phyloP scores from a whole-genome alignment of 2,329 filamentous ascomycete genomes.

The Pleoardoris graminearum region DNA sequence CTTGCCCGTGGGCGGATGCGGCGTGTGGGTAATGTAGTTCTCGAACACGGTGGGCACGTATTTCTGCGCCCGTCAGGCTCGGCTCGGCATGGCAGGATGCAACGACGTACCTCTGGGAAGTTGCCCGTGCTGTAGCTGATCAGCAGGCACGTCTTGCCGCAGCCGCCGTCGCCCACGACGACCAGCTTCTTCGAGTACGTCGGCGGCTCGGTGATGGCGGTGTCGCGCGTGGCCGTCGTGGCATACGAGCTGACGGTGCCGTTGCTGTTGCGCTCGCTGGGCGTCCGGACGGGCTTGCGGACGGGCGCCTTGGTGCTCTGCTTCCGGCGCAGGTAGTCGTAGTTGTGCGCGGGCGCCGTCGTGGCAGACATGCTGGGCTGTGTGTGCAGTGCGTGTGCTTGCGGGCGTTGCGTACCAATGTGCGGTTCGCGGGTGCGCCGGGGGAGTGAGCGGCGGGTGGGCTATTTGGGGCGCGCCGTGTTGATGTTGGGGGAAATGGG shows the following conservation, averaged over 20 bases:
- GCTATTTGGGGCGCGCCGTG: constrained; percentile 6
- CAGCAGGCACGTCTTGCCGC: constrained; percentile 96
- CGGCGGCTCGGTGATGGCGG: constrained; percentile 85
- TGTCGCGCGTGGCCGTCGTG: constrained; percentile 76
- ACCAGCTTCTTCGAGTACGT: constrained; percentile 99
- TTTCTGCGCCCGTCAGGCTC: constrained; percentile 67
- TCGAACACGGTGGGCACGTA: constrained; percentile 99
- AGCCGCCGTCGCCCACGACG: constrained; percentile 95
- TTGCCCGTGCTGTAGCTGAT: constrained; percentile 99
- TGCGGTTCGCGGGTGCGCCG: constrained; percentile 4
- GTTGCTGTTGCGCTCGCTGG: constrained; percentile 75
- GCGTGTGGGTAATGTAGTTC: constrained; percentile 98
- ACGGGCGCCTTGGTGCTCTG: constrained; percentile 50
- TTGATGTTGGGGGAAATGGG: constrained; percentile 5
- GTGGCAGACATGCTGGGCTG: constrained; percentile 27
- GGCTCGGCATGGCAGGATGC: background rate
- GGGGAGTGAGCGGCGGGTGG: constrained; percentile 4
- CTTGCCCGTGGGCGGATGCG: constrained; percentile 85
- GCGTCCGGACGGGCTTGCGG: constrained; percentile 53
- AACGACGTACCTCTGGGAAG: constrained; percentile 83
- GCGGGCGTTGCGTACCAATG: constrained; percentile 7
- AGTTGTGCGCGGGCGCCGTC: constrained; percentile 47
- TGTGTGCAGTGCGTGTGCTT: constrained; percentile 6
- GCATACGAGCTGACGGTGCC: constrained; percentile 86
- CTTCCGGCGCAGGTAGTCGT: constrained; percentile 63